Evolutionary conservation across 1,284 basidiomycete species (phyloP).

Genomic region (Grifola frondosa): DNA sequence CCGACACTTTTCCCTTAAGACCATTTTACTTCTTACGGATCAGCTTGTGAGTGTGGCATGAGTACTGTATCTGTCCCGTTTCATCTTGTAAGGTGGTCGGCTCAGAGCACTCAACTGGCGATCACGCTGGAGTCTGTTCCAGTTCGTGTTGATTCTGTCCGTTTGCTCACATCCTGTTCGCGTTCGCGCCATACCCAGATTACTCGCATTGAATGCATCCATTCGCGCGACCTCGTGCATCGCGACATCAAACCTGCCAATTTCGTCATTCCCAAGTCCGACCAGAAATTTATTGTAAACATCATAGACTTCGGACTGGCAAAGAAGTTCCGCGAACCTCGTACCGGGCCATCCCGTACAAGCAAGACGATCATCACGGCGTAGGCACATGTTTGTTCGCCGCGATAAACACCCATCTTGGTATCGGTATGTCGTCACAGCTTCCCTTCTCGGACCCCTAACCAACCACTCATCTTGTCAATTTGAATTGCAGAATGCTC

Average conservation of each 20-base stretch:
- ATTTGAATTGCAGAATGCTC: conserved; percentile 75
- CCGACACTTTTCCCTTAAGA: conserved; percentile 89
- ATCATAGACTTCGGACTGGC: conserved; percentile 98
- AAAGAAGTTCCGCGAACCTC: conserved; percentile 90
- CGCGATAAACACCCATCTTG: conserved; percentile 92
- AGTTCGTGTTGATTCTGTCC: background rate
- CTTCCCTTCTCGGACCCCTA: background rate
- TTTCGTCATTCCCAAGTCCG: conserved; percentile 75
- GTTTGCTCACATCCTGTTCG: conserved; percentile 13
- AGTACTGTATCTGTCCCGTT: background rate
- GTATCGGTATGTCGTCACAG: conserved; percentile 59
- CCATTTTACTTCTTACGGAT: conserved; percentile 88
- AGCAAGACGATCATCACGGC: conserved; percentile 84
- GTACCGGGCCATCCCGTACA: conserved; percentile 86
- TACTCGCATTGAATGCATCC: conserved; percentile 74
- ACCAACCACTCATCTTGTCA: background rate
- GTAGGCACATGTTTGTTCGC: conserved; percentile 96
- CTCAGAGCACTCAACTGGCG: too few species aligned
- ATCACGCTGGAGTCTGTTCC: too few species aligned
- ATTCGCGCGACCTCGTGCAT: conserved; percentile 77
- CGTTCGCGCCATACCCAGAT: conserved; percentile 43
- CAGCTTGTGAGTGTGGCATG: conserved; percentile 69
- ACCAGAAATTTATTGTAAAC: conserved; percentile 65
- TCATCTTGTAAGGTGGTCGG: too few species aligned
- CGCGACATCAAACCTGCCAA: conserved; percentile 97